These are phyloP conservation scores for Neurospora tetraspora DNA, from an alignment of 495 filamentous ascomycete genomes.

Conservation along the genomic window DNA sequence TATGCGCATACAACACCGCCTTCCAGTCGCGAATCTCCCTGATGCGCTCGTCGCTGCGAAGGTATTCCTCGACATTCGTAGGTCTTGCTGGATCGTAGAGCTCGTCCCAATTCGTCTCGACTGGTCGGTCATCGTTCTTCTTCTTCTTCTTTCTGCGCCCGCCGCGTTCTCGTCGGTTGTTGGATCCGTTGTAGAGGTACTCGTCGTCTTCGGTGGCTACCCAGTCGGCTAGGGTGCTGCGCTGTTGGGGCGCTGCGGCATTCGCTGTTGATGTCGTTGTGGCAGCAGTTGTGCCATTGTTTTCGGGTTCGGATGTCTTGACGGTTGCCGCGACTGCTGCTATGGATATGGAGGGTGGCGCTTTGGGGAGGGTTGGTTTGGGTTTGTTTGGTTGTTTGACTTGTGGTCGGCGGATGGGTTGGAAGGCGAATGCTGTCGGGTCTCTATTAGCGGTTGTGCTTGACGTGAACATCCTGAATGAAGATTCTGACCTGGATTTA, in stretches of 20 bases:
- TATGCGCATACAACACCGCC: slow-evolving; percentile 68
- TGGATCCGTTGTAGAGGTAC: slow-evolving; percentile 30
- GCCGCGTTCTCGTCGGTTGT: slow-evolving; percentile 39
- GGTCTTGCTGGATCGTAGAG: slow-evolving; percentile 80
- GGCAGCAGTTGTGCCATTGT: neutral
- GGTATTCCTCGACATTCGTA: slow-evolving; percentile 80
- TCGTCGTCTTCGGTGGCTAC: slow-evolving; percentile 60
- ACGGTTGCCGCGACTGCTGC: slow-evolving; percentile 5
- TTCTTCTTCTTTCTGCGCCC: slow-evolving; percentile 78
- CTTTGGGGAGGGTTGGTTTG: slow-evolving; percentile 49
- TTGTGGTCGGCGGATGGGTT: slow-evolving; percentile 65
- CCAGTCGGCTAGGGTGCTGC: slow-evolving; percentile 77
- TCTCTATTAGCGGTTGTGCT: slow-evolving; percentile 18
- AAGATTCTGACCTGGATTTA: slow-evolving; percentile 58
- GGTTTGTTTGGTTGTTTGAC: slow-evolving; percentile 56
- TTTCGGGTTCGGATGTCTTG: neutral
- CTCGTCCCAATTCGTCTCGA: slow-evolving; percentile 80
- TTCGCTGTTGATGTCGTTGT: slow-evolving; percentile 2
- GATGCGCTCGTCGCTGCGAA: slow-evolving; percentile 74
- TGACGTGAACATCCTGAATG: neutral
- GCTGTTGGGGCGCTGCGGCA: slow-evolving; percentile 44
- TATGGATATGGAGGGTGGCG: slow-evolving; percentile 14
- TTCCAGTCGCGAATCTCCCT: slow-evolving; percentile 82
- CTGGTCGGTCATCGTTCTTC: slow-evolving; percentile 48
- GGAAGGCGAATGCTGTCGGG: slow-evolving; percentile 67